A percentile compares a stretch with the other conserved stretches of the same genome.
phyloP scores from a whole-genome alignment of 2,329 filamentous ascomycete species.

The Aplosporella prunicola region DNA sequence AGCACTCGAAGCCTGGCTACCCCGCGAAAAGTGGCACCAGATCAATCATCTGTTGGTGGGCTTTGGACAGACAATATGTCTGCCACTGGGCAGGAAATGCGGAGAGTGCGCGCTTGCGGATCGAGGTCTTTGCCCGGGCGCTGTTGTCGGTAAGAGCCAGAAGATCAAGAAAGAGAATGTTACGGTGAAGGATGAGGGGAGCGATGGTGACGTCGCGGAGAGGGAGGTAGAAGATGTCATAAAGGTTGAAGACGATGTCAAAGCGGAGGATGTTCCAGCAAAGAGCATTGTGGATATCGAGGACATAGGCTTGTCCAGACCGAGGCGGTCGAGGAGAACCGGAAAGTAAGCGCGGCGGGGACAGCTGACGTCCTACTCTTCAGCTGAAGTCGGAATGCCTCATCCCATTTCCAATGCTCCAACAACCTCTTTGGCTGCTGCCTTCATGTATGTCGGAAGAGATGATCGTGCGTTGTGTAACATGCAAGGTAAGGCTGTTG shows the following conservation, averaged over 20 bases:
- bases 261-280: slow-evolving; percentile 16
- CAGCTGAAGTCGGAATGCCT: too few relatives aligned
- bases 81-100: slow-evolving; percentile 70
- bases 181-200: slow-evolving; percentile 26
- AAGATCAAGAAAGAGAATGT: slow-evolving; percentile 37
- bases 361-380: too few relatives aligned
- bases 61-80: slow-evolving; percentile 76
- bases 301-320: slow-evolving; percentile 11
- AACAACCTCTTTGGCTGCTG: too few relatives aligned
- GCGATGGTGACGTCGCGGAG: slow-evolving; percentile 22
- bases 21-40: slow-evolving; percentile 76
- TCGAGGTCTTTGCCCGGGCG: slow-evolving; percentile 59
- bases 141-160: slow-evolving; percentile 34
- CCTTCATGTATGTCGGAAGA: too few relatives aligned
- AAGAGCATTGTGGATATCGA: slow-evolving; percentile 15
- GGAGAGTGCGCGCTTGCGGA: slow-evolving; percentile 76
- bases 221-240: slow-evolving; percentile 17
- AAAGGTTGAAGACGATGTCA: slow-evolving; percentile 17
- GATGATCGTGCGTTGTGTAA: too few relatives aligned
- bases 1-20: slow-evolving; percentile 72
- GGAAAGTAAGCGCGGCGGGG: too few relatives aligned
- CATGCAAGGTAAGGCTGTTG: too few relatives aligned
- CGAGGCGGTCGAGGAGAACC: slow-evolving; percentile 1
- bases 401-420: too few relatives aligned
- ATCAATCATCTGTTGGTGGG: slow-evolving; percentile 87